Evolutionary conservation across 768 basidiomycete genomes (phyloP), one percentile per base, ranked within the genome.

Genomic region (Tulasnella calospora): DNA sequence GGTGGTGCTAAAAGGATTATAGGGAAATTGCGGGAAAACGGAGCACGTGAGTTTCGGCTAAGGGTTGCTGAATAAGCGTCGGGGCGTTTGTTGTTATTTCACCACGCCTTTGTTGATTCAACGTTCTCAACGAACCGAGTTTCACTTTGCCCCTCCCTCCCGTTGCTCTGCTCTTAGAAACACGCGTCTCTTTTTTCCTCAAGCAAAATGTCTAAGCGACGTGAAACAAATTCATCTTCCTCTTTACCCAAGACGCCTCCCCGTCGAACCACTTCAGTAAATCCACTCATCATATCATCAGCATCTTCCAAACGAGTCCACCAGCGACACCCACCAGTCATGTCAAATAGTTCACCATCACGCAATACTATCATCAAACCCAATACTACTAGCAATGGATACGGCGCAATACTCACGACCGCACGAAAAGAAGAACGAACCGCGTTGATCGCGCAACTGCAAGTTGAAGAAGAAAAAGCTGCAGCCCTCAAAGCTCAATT

Each of bases 401-500:
- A 10, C 57, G 57, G 57, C 57, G 57, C 57, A 61, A 8, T n/a
- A 61, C 57, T 61, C 57, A 61, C 57, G n/a, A 61, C 57, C 57
- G 57, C 57, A 61, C 57, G 57, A 30, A 61, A 67, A 67, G 74
- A 76, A 57, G 74, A 76, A 57, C 74, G 74, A 38, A 35, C 35
- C 46, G 38, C 51, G 47, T 38, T 57, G 46, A 55, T 76, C 51
- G 55, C 35, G 74, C 55, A 44, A 44, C 47, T 76, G 30, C 44
- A 38, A 38, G 27, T 51, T 13, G 76, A 78, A 33, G 76, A 78
- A 55, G 55, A 35, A 38, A 70, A 72, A 35, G 76, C 76, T 3
- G 76, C 76, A 8, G 44, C 13, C n/a, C 67, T 78, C 30, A 78
- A 78, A 55, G 40, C 23, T 17, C 76, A 78, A 46, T 38, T 78